These are phyloP conservation scores for Carpediemonas membranifera DNA, from an alignment of 78 protist species.

Conservation along the genomic window DNA sequence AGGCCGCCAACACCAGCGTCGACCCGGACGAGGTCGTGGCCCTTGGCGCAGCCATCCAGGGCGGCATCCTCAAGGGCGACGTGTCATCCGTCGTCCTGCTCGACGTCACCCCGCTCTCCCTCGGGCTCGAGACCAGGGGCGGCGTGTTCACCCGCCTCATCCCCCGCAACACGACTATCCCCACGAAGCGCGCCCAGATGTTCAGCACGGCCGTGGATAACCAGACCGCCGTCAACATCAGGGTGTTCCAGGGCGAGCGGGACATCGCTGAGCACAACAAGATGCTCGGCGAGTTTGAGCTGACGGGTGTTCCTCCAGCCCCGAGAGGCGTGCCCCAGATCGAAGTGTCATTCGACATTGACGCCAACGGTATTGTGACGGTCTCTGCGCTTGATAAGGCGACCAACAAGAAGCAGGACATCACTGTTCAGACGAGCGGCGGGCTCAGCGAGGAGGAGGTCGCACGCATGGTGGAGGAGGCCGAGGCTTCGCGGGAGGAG, in stretches of 20 bases:
- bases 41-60: slow-evolving; percentile 96
- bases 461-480: no score
- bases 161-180: slow-evolving; percentile 82
- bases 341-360: no score
- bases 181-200: slow-evolving; percentile 25
- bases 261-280: slow-evolving; percentile 88
- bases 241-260: slow-evolving; percentile 95
- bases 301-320: no score
- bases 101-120: slow-evolving; percentile 89
- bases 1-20: slow-evolving; percentile 65
- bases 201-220: slow-evolving; percentile 15
- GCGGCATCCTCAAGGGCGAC: no score
- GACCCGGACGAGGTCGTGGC: slow-evolving; percentile 99
- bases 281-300: slow-evolving; percentile 76
- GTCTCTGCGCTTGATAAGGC: slow-evolving; percentile 89
- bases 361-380: no score
- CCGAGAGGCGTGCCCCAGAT: slow-evolving; percentile 13
- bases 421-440: not conserved
- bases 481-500: no score
- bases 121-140: slow-evolving; percentile 87
- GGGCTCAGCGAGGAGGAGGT: not conserved
- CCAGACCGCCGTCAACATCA: slow-evolving; percentile 63
- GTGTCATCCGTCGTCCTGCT: no score
- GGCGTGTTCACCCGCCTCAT: slow-evolving; percentile 76
- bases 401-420: slow-evolving; percentile 69